Conservation (phyloP, 2,329 filamentous ascomycete species). For the Talaromyces sp. region DNA sequence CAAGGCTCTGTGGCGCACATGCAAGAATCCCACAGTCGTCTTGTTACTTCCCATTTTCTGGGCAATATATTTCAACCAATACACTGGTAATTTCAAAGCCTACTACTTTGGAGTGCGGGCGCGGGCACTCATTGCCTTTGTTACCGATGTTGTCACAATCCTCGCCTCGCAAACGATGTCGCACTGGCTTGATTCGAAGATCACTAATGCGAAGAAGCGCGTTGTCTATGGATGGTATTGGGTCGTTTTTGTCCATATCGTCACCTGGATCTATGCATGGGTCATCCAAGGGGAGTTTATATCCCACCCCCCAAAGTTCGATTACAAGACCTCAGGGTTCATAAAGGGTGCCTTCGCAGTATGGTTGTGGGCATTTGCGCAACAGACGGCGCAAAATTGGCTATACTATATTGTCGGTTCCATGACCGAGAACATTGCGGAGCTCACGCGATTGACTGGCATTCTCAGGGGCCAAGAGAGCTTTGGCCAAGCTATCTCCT, state of each 20-base stretch:
- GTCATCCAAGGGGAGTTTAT: constrained; percentile 51
- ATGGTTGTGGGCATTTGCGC: constrained; percentile 46
- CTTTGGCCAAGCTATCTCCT: constrained; percentile 42
- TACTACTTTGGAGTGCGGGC: constrained; percentile 47
- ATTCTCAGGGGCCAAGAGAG: constrained; percentile 44
- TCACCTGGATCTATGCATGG: constrained; percentile 51
- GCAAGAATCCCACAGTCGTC: constrained; percentile 29
- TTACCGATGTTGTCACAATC: constrained; percentile 37
- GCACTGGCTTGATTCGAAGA: constrained; percentile 42
- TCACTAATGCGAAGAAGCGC: constrained; percentile 36
- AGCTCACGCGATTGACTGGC: constrained; percentile 40
- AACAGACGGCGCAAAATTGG: constrained; percentile 53
- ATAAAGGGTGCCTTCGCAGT: constrained; percentile 47
- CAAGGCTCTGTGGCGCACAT: constrained; percentile 31
- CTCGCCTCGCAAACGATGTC: constrained; percentile 45
- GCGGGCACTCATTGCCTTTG: constrained; percentile 45
- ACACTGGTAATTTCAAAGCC: constrained; percentile 45
- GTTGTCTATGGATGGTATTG: constrained; percentile 45
- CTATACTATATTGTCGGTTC: constrained; percentile 53
- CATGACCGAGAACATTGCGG: constrained; percentile 53
- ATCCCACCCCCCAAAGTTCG: constrained; percentile 34
- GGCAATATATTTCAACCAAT: constrained; percentile 44
- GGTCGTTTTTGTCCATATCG: constrained; percentile 41
- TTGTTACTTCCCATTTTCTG: constrained; percentile 43
- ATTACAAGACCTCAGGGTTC: constrained; percentile 43